Evolutionary conservation across 2,329 filamentous ascomycete genomes (phyloP).

Genomic region (Nakataea oryzae): DNA sequence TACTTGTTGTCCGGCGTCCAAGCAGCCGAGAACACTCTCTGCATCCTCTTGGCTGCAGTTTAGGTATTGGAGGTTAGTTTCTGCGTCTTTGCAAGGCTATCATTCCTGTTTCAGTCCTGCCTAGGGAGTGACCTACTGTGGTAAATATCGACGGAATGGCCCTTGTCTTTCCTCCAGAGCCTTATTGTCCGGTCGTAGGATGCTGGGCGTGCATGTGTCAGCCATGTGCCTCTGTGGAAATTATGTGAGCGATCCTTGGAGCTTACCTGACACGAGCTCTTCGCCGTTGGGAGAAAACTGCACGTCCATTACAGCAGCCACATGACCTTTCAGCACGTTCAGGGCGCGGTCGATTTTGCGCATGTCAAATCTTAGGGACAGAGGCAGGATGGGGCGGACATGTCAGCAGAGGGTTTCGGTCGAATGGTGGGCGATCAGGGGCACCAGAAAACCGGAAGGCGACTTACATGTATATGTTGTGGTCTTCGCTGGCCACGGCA

Average conservation of each 20-base stretch:
- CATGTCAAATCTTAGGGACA: constrained; percentile 61
- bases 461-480: constrained; percentile 59
- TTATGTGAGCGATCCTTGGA: not conserved
- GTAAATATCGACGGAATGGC: constrained; percentile 86
- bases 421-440: not conserved
- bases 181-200: constrained; percentile 74
- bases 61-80: constrained; percentile 70
- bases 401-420: not conserved
- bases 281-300: constrained; percentile 92
- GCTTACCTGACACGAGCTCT: constrained; percentile 72
- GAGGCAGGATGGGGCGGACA: not conserved
- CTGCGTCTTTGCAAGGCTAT: not conserved
- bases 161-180: constrained; percentile 69
- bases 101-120: not conserved
- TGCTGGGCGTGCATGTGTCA: not conserved
- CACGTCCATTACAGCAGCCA: constrained; percentile 88
- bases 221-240: not conserved
- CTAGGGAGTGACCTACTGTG: constrained; percentile 40
- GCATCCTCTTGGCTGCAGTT: constrained; percentile 68
- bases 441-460: not conserved
- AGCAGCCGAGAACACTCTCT: constrained; percentile 54
- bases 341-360: constrained; percentile 78
- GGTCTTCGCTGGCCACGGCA: constrained; percentile 86
- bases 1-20: constrained; percentile 78
- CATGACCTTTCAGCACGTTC: constrained; percentile 85